Evolutionary conservation across 1,284 basidiomycete species (phyloP).

Genomic region (Trichosporon sp.): DNA sequence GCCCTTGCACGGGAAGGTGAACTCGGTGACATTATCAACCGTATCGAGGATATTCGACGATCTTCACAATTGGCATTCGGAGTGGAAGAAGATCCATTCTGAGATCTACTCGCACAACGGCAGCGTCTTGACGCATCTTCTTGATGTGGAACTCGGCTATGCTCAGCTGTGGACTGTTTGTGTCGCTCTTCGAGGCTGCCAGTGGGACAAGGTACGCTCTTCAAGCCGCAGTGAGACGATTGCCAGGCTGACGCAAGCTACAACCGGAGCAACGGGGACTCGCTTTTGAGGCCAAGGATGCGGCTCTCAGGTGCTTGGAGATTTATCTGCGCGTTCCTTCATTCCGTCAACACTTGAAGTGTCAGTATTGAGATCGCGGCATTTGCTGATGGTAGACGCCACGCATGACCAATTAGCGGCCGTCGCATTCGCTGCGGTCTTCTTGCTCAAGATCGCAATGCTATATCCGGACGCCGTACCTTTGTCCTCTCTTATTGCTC

Average conservation of each 20-base stretch:
- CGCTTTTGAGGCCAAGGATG: conserved; percentile 88
- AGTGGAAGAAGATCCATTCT: conserved; percentile 78
- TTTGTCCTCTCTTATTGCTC: conserved; percentile 31
- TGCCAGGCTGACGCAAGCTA: conserved; percentile 18
- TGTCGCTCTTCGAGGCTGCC: conserved; percentile 78
- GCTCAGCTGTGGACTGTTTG: conserved; percentile 91
- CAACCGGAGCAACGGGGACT: conserved; percentile 84
- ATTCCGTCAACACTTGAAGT: conserved; percentile 42
- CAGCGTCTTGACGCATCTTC: conserved; percentile 67
- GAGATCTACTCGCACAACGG: conserved; percentile 62
- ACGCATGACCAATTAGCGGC: conserved; percentile 89
- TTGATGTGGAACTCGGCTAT: conserved; percentile 80
- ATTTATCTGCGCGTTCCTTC: conserved; percentile 34
- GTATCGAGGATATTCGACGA: conserved; percentile 77
- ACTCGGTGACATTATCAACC: conserved; percentile 73
- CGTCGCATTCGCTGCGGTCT: conserved; percentile 84
- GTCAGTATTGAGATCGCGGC: conserved; percentile 12
- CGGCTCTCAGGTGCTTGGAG: conserved; percentile 71
- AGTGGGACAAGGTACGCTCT: conserved; percentile 74
- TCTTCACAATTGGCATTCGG: conserved; percentile 66
- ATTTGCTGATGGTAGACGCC: conserved; percentile 55
- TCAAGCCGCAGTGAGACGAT: conserved; percentile 42
- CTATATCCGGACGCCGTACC: conserved; percentile 40
- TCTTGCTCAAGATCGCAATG: conserved; percentile 68
- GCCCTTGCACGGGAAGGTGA: conserved; percentile 78